Evolutionary conservation across 108 stramenopile genomes (phyloP).

Genomic region (Aurantiochytrium sp.): DNA sequence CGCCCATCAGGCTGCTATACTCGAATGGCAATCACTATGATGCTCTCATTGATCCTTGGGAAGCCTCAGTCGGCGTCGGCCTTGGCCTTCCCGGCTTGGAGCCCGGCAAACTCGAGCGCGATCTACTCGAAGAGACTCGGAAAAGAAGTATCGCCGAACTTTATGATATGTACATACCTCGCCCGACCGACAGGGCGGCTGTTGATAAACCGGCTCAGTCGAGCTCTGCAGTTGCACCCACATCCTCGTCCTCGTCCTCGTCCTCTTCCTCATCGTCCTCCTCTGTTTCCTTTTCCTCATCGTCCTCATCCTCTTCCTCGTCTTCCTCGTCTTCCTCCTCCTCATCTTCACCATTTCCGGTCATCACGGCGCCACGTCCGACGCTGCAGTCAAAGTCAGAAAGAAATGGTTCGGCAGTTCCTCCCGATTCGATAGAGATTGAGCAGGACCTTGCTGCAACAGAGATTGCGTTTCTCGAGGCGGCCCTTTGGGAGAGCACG

Average conservation of each 20-base stretch:
- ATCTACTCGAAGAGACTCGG: not conserved
- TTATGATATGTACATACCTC: not conserved
- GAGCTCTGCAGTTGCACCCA: not conserved
- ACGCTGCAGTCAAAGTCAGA: not conserved
- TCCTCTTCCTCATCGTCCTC: not conserved
- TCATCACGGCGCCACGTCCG: not conserved
- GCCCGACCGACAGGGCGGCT: no score
- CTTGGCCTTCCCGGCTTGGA: not conserved
- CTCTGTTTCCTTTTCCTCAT: not conserved
- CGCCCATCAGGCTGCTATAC: not conserved
- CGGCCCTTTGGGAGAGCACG: not conserved
- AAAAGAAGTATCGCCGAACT: not conserved
- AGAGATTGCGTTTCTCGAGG: not conserved
- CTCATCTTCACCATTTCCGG: not conserved
- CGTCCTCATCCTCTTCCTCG: not conserved
- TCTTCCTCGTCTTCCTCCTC: not conserved
- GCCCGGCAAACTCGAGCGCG: not conserved
- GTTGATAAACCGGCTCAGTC: no score
- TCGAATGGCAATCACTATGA: constrained; percentile 1
- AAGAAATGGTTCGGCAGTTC: not conserved
- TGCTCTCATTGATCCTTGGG: not conserved
- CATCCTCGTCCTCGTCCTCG: not conserved
- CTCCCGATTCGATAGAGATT: no score
- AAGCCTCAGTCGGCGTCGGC: not conserved
- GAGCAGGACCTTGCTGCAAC: not conserved